Percentiles rank a stretch among this genome's conserved stretches.
Evolutionary conservation across 164 flowering plant species (phyloP).

Genomic region (Cinnamomum chago): DNA sequence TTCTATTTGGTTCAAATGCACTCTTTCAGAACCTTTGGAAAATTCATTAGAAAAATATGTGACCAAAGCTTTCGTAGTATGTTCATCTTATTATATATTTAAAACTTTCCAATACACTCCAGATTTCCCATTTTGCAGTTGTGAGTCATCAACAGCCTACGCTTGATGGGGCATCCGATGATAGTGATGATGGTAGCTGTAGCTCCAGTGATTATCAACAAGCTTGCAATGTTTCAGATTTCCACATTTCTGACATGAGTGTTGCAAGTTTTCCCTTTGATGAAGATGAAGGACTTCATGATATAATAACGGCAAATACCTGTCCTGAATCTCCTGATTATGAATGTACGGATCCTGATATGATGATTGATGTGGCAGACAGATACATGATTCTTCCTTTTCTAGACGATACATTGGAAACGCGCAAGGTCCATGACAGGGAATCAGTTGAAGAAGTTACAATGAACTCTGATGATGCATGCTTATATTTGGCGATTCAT

Average conservation of each 20-base stretch:
- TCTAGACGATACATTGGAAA: slow-evolving; percentile 50
- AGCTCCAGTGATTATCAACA: slow-evolving; percentile 37
- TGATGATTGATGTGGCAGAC: slow-evolving; percentile 55
- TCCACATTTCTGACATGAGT: slow-evolving; percentile 61
- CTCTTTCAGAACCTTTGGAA: not conserved
- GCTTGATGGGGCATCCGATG: slow-evolving; percentile 37
- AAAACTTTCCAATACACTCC: not conserved
- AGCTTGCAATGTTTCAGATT: slow-evolving; percentile 62
- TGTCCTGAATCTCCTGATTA: slow-evolving; percentile 44
- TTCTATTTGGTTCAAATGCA: not conserved
- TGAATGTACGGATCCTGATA: slow-evolving; percentile 40
- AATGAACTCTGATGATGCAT: slow-evolving; percentile 33
- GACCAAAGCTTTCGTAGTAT: not conserved
- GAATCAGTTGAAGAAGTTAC: slow-evolving; percentile 32
- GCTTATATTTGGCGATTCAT: slow-evolving; percentile 53
- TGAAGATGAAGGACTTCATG: slow-evolving; percentile 30
- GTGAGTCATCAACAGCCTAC: slow-evolving; percentile 23
- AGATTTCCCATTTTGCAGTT: slow-evolving; percentile 17
- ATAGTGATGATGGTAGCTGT: slow-evolving; percentile 45
- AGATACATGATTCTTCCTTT: slow-evolving; percentile 57
- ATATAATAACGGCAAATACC: slow-evolving; percentile 20
- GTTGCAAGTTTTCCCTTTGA: slow-evolving; percentile 44
- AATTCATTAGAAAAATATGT: not conserved
- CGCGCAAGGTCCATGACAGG: slow-evolving; percentile 22
- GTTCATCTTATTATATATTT: not conserved